Evolutionary conservation across 306 rosid genomes (phyloP), one percentile per base, ranked within the genome.

Genomic region (Vachellia pachyceras): DNA sequence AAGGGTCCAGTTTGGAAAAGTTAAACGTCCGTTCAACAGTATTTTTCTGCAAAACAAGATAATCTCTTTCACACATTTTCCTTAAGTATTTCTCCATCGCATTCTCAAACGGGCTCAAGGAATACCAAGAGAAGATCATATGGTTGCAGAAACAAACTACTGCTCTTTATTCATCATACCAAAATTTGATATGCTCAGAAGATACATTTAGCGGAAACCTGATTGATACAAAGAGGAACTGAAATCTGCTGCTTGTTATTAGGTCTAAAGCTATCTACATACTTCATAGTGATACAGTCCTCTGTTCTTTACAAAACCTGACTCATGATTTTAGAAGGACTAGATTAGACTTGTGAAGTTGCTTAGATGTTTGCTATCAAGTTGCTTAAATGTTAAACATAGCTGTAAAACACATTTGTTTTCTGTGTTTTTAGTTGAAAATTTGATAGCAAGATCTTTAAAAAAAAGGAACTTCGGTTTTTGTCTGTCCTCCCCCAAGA

Each of bases 101-200:
- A n/a, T n/a, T n/a, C n/a, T n/a, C n/a, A n/a, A n/a, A n/a, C n/a
- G n/a, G n/a, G n/a, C n/a, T n/a, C n/a, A n/a, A 65, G 7, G 25
- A 37, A 66, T 36, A 66, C 46, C 45, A 35, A 35, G 13, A 33
- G 40, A 61, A 58, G 23, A 4, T 35, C 23, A 64, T 7, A 36
- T 14, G 44, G 23, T 15, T 33, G 14, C 14, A 17, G 13, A 17
- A 37, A 23, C 17, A 66, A 37, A 17, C 71, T 15, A 65, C 20
- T 33, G 11, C 29, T 80, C 57, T 46, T 52, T 71, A 11, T 84
- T 75, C 60, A 29, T 29, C 33, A 47, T 44, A 73, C 85, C 81
- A 84, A 83, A 86, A 80, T 15, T 83, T 80, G 69, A 86, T 18
- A 42, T 35, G 76, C 64, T 77, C 79, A 17, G 20, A 68, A 45